Evolutionary conservation across 31 red algal genomes (phyloP), one percentile per base, ranked within the genome.

Genomic region (Asparagopsis taxiformis): DNA sequence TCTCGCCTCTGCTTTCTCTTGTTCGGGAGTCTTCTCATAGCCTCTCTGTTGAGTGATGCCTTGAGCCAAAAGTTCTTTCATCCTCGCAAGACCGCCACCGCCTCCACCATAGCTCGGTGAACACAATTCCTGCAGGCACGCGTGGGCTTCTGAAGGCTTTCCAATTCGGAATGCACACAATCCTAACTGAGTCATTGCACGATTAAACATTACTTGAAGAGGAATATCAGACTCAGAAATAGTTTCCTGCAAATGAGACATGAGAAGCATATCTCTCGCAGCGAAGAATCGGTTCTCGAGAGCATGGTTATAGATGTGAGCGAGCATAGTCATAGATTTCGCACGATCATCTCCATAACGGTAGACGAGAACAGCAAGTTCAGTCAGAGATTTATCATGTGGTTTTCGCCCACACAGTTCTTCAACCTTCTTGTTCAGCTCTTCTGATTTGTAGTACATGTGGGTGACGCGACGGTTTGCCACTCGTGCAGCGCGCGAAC

Each of bases 231-330:
- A 50, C 10, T 82, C 74, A 21, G 41, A 36, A 72, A 98, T 91
- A 26, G 80, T 94, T 32, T 98, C 95, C 73, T 98, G 95, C 21
- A 98, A 59, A 80, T 98, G 95, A 20, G 80, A 92, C 91, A 98
- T 91, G 36, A 98, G 65, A 11, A 98, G 51, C 75, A 98, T 85
- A 74, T 98, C 95, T 9, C 95, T 69, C n/a, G 91, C 95, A 13
- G 44, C 90, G 63, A 77, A 90, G 59, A 89, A 98, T 0, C 91
- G 85, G 59, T 94, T 87, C 54, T 92, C 95, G 9, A 98, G 55
- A 13, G 95, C 95, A 82, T 94, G 95, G 43, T 98, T 91, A 53
- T 98, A 98, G 9, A 98, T 93, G 25, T 98, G 95, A 15, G 84
- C 78, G 19, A 98, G 88, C 80, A 94, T 98, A 1, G 86, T 90